Percentiles rank a stretch among this genome's conserved stretches.
These are phyloP conservation scores for Lithohypha guttulata DNA, from an alignment of 2,329 filamentous ascomycete genomes.

Conservation along the genomic window DNA sequence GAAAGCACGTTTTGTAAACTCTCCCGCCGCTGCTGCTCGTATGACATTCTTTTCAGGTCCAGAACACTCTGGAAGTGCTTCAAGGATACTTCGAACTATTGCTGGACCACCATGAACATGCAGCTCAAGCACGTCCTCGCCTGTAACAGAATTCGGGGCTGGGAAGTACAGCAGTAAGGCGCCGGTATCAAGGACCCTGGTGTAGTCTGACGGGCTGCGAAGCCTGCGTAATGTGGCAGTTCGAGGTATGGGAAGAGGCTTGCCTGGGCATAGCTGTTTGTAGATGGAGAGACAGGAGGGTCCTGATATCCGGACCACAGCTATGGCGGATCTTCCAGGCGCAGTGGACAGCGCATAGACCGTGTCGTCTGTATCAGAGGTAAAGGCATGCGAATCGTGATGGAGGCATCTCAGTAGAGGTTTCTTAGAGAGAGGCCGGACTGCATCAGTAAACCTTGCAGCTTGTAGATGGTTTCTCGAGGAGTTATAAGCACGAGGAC, in stretches of 20 bases:
- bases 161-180: slow-evolving; percentile 78
- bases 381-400: background rate
- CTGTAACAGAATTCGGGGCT: slow-evolving; percentile 70
- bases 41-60: slow-evolving; percentile 34
- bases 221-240: slow-evolving; percentile 65
- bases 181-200: slow-evolving; percentile 56
- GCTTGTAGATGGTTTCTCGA: background rate
- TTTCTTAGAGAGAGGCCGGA: background rate
- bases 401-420: background rate
- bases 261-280: slow-evolving; percentile 48
- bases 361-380: slow-evolving; percentile 37
- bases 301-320: slow-evolving; percentile 79
- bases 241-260: slow-evolving; percentile 46
- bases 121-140: slow-evolving; percentile 83
- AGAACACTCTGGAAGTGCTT: slow-evolving; percentile 52
- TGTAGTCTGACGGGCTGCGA: slow-evolving; percentile 43
- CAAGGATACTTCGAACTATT: slow-evolving; percentile 74
- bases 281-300: slow-evolving; percentile 62
- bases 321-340: slow-evolving; percentile 76
- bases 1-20: slow-evolving; percentile 90
- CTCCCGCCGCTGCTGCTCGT: slow-evolving; percentile 85
- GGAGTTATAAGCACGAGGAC: background rate
- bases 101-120: slow-evolving; percentile 91
- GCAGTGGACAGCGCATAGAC: slow-evolving; percentile 91
- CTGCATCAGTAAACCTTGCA: background rate